A percentile compares a stretch with the other conserved stretches of the same genome.
These are phyloP conservation scores for Jasminum sambac DNA, from an alignment of 257 asterid genomes.

Conservation along the genomic window DNA sequence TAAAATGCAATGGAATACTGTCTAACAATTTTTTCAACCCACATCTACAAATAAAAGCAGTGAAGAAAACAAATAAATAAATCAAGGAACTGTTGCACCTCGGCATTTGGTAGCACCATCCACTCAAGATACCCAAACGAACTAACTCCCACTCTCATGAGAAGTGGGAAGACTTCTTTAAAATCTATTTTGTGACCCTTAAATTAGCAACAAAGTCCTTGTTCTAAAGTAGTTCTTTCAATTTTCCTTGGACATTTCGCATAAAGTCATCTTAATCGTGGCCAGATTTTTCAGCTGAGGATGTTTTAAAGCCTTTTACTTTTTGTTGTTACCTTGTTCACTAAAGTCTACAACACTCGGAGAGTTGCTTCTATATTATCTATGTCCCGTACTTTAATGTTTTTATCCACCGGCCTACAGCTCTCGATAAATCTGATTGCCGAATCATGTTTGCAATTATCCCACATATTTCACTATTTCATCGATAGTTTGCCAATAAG, in stretches of 20 bases:
- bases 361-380: neutral
- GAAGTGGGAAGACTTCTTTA: neutral
- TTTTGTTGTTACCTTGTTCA: neutral
- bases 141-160: neutral
- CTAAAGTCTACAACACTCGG: neutral
- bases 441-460: neutral
- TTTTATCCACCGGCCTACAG: neutral
- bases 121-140: slow-evolving; percentile 1
- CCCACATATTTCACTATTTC: neutral
- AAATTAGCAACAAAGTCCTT: neutral
- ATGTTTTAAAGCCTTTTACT: neutral
- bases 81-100: neutral
- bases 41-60: neutral
- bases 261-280: slow-evolving; percentile 13
- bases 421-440: neutral
- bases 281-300: neutral
- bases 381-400: neutral
- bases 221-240: neutral
- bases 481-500: neutral
- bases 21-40: slow-evolving; percentile 14
- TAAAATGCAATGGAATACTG: slow-evolving; percentile 1
- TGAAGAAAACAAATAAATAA: neutral
- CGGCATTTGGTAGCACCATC: neutral
- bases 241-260: neutral
- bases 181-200: neutral